Percentiles rank a stretch among this genome's conserved stretches.
phyloP scores from a whole-genome alignment of 1,284 basidiomycete genomes.

The Cryptococcus sp. region DNA sequence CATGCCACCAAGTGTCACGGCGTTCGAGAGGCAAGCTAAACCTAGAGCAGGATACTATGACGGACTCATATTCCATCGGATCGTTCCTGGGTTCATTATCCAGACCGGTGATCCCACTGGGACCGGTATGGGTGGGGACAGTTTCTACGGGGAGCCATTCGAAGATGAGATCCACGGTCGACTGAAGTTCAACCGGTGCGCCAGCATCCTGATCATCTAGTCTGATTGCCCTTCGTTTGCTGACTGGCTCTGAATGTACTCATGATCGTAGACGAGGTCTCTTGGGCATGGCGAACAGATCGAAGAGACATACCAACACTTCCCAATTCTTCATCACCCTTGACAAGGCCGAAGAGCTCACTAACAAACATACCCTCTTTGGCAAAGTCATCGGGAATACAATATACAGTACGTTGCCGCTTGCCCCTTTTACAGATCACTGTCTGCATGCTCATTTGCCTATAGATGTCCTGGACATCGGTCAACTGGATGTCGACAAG shows the following conservation, averaged over 20 bases:
- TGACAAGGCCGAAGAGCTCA: constrained; percentile 82
- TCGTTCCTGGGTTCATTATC: constrained; percentile 76
- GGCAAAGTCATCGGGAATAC: constrained; percentile 67
- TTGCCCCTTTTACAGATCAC: neutral
- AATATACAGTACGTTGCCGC: constrained; percentile 70
- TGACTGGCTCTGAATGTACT: neutral
- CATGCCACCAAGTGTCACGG: neutral
- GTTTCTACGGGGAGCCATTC: constrained; percentile 88
- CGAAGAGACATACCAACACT: constrained; percentile 78
- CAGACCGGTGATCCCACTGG: constrained; percentile 96
- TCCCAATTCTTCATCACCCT: constrained; percentile 91
- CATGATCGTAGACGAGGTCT: constrained; percentile 70
- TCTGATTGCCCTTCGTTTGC: neutral
- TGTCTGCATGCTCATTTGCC: constrained; percentile 7
- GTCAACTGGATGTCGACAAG: constrained; percentile 79
- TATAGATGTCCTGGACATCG: constrained; percentile 83
- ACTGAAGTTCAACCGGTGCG: constrained; percentile 57
- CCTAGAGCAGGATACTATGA: constrained; percentile 82
- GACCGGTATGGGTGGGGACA: constrained; percentile 87
- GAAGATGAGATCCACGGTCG: constrained; percentile 93
- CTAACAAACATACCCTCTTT: constrained; percentile 85
- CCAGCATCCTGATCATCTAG: constrained; percentile 28
- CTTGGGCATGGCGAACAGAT: constrained; percentile 91
- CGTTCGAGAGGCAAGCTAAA: constrained; percentile 6
- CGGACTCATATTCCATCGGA: constrained; percentile 88